Evolutionary conservation across 345 rosid genomes (phyloP).

Genomic region (Ricinus communis): DNA sequence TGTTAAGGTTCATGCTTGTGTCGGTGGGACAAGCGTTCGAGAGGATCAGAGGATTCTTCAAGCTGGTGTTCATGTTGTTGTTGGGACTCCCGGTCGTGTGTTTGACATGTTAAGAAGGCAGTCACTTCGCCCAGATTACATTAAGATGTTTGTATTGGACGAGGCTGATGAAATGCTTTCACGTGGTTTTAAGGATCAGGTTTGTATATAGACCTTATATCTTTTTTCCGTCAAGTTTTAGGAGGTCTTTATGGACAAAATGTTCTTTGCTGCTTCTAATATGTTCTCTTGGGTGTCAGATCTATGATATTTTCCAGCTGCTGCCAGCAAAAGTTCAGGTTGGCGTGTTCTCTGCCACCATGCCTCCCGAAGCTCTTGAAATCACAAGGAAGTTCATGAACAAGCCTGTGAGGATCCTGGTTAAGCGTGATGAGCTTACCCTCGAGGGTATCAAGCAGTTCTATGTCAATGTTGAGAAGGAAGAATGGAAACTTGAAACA

Average conservation of each 20-base stretch:
- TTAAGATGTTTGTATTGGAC: slow-evolving; percentile 85
- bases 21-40: slow-evolving; percentile 93
- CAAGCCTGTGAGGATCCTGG: slow-evolving; percentile 38
- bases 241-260: background rate
- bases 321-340: slow-evolving; percentile 31
- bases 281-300: slow-evolving; percentile 13
- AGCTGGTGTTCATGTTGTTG: slow-evolving; percentile 92
- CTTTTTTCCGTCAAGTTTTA: background rate
- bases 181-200: slow-evolving; percentile 96
- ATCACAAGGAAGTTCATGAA: slow-evolving; percentile 37
- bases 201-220: slow-evolving; percentile 15
- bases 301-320: slow-evolving; percentile 35
- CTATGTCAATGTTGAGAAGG: slow-evolving; percentile 31
- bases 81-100: slow-evolving; percentile 97
- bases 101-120: slow-evolving; percentile 92
- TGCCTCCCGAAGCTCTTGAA: slow-evolving; percentile 38
- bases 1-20: slow-evolving; percentile 93
- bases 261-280: background rate
- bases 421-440: slow-evolving; percentile 37
- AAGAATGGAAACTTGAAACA: slow-evolving; percentile 33
- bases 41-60: slow-evolving; percentile 93
- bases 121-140: slow-evolving; percentile 75
- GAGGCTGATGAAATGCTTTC: slow-evolving; percentile 99
- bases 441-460: slow-evolving; percentile 36
- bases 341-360: slow-evolving; percentile 35